Base-by-base conservation (phyloP, 306 rosid genomes). In the Trifolium fragiferum region DNA sequence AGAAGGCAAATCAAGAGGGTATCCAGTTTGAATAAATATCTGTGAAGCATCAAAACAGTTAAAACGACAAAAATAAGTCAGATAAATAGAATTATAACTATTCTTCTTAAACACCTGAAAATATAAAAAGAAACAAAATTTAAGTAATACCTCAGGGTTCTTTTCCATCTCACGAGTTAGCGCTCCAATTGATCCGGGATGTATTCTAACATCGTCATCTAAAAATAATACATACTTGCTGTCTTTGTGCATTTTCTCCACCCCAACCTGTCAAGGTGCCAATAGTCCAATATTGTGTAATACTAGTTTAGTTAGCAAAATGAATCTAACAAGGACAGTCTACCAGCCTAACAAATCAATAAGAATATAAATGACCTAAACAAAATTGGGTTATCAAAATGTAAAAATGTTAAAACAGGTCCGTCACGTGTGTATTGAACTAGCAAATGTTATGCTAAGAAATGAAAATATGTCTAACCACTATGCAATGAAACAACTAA, bases 11-110 rank as follows among this genome's bases (percentile, higher is more conserved):
- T 93, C 98, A 55, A 93, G 98, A 76, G 98, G 98, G 78, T 93
- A 93, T 71, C 98, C 98, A 68, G 98, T 93, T 89, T 93, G 98
- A 81, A 93, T 93, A 81, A 93, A 93, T 88, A 93, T 93, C 97
- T 91, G 94, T 66, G 72, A 63, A 44, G 72, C 75, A 79, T 77
- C 37, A 80, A 78, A 81, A 70, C 50, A 69, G 41, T 70, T 75
- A 78, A 79, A 73, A 70, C 27, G 66, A 79, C 21, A 67, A 25
- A 25, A 62, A 80, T 57, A 60, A 23, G 65, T 68, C 37, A 18
- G 57, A 73, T 46, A 49, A 73, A 54, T 10, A 21, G 33, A 68
- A 44, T 57, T 55, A 71, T 11, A 37, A 72, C 20, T 32, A 68
- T 66, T 59, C 64, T 32, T 46, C 59, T 49, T 32, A 58, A 69